Evolutionary conservation across 2,329 filamentous ascomycete genomes (phyloP).

Genomic region (Alternaria tenuissima): DNA sequence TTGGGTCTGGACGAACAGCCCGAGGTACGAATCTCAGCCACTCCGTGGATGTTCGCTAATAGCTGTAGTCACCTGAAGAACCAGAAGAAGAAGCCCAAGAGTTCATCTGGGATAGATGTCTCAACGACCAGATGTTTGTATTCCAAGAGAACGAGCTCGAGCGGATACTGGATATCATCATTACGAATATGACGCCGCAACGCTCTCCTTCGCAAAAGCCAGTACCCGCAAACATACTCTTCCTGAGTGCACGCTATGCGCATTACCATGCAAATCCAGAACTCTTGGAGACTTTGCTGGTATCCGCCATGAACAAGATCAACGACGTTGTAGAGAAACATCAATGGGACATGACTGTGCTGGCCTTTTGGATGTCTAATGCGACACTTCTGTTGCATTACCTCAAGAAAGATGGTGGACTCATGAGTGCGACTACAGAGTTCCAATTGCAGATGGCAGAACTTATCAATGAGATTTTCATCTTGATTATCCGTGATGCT

Average conservation of each 20-base stretch:
- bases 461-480: constrained; percentile 97
- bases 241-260: constrained; percentile 92
- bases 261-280: constrained; percentile 94
- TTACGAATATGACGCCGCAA: constrained; percentile 97
- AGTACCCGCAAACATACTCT: constrained; percentile 95
- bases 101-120: constrained; percentile 92
- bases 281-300: constrained; percentile 79
- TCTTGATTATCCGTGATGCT: constrained; percentile 94
- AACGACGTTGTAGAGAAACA: constrained; percentile 94
- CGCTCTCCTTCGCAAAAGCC: constrained; percentile 96
- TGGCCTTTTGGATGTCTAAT: constrained; percentile 99
- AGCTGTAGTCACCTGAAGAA: constrained; percentile 66
- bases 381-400: constrained; percentile 95
- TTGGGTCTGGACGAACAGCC: constrained; percentile 95
- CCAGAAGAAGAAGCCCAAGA: constrained; percentile 90
- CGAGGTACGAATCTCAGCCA: constrained; percentile 67
- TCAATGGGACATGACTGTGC: constrained; percentile 99
- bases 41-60: constrained; percentile 28
- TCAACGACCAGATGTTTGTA: constrained; percentile 99
- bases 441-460: constrained; percentile 95
- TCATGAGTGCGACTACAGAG: constrained; percentile 81
- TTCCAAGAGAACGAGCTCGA: constrained; percentile 95
- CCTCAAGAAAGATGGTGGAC: constrained; percentile 87
- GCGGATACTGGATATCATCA: constrained; percentile 91
- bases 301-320: constrained; percentile 92